A percentile compares a stretch with the other conserved stretches of the same genome.
These are phyloP conservation scores for Xanthoceras sorbifolium DNA, from an alignment of 345 rosid genomes.

Conservation along the genomic window DNA sequence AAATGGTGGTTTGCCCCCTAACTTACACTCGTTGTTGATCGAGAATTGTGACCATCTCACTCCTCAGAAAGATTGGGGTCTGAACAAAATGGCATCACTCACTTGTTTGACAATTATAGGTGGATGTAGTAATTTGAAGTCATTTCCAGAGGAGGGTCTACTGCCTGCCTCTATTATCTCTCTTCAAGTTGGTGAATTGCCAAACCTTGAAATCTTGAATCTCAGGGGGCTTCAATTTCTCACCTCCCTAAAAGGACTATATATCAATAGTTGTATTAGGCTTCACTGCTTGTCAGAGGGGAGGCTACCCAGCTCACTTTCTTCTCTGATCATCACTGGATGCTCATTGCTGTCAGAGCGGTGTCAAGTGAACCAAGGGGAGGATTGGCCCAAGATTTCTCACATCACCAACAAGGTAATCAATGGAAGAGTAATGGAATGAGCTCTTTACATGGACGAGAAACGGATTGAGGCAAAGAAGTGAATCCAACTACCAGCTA, in stretches of 20 bases:
- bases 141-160: not conserved
- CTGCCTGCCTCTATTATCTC: constrained; percentile 8
- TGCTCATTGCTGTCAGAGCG: not conserved
- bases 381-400: not conserved
- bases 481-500: not conserved
- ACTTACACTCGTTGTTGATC: not conserved
- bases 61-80: constrained; percentile 3
- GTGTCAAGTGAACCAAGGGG: not conserved
- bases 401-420: not conserved
- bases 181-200: constrained; percentile 5
- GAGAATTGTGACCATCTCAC: not conserved
- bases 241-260: not conserved
- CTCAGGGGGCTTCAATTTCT: constrained; percentile 4
- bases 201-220: constrained; percentile 6
- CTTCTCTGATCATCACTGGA: not conserved
- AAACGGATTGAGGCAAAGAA: not conserved
- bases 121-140: constrained; percentile 1
- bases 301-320: constrained; percentile 4
- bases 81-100: constrained; percentile 4
- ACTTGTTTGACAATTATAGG: constrained; percentile 4
- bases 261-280: not conserved
- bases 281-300: not conserved
- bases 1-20: not conserved
- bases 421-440: not conserved
- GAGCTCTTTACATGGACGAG: not conserved